Base-by-base conservation (phyloP, 352 stramenopile species). In the Phytophthora pistaciae region DNA sequence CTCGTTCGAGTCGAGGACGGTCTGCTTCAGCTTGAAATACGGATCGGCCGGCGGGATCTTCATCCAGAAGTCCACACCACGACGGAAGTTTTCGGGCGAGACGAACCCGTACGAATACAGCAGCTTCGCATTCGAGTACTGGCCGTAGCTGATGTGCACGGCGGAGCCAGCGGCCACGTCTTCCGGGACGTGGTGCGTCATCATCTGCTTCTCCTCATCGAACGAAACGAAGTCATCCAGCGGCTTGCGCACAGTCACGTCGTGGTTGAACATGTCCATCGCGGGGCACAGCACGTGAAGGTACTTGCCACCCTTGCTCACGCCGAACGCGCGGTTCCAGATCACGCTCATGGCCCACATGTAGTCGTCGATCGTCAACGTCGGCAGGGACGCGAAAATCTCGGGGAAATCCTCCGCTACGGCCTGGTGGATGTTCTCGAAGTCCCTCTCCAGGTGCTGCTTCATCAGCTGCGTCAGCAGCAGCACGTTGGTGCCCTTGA, bases 221-320 rank as follows among this genome's bases (percentile, higher is more conserved):
- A 77, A 88, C 31, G 75, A 74, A 50, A 92, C 67, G 56, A 86
- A 89, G 54, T 92, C 82, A 46, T 90, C 82, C 54, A 91, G 56
- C 14, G 74, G 62, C 40, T 75, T 79, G 27, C 50, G 53, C 56
- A 91, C 57, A 29, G 25, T 67, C 62, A 83, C 79, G 48, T 92
- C 76, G 61, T 94, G 87, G 64, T 94, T 94, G 61, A 91, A 91
- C 76, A 91, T 91, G 72, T 94, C 86, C 77, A 94, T 80, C 5
- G 77, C 78, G 0, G 87, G 87, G 58, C 84, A 91, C 64, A 94
- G 67, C 21, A 90, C 77, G 38, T 78, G 84, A 3, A 91, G 38
- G 50, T 89, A 88, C 31, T 74, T 72, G 20, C 56, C 63, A 2
- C 66, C 68, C 49, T 72, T 84, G 20, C 60, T 83, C 25, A 88